Evolutionary conservation across 257 asterid genomes (phyloP).

Genomic region (Forsythia suspensa): DNA sequence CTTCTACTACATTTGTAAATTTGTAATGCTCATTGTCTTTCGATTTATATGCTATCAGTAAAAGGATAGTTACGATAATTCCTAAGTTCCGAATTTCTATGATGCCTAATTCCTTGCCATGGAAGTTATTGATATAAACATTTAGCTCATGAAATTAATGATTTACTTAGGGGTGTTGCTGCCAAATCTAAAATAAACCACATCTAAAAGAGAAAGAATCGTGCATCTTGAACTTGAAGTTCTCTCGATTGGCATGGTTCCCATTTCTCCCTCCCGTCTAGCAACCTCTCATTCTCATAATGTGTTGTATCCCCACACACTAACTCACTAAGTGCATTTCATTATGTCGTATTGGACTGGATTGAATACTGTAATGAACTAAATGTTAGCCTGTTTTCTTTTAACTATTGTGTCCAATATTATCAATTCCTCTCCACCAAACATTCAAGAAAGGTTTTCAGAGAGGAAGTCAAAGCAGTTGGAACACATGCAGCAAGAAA

Average conservation of each 20-base stretch:
- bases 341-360: neutral
- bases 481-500: neutral
- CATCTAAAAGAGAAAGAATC: neutral
- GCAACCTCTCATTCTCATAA: neutral
- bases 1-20: neutral
- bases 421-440: neutral
- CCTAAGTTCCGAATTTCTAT: neutral
- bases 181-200: neutral
- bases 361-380: neutral
- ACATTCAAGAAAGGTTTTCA: neutral
- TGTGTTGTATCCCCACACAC: neutral
- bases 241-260: neutral
- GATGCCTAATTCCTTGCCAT: neutral
- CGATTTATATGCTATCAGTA: neutral
- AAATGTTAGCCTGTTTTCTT: neutral
- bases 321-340: neutral
- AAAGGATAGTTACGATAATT: neutral
- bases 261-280: neutral
- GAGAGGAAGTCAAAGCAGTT: neutral
- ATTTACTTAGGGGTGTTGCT: neutral
- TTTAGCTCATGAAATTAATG: neutral
- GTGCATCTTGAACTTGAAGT: neutral
- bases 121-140: neutral
- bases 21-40: neutral
- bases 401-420: neutral